Percentiles rank a stretch among this genome's conserved stretches.
Conservation (phyloP, 108 stramenopile species). For the Cyclotella sp. region DNA sequence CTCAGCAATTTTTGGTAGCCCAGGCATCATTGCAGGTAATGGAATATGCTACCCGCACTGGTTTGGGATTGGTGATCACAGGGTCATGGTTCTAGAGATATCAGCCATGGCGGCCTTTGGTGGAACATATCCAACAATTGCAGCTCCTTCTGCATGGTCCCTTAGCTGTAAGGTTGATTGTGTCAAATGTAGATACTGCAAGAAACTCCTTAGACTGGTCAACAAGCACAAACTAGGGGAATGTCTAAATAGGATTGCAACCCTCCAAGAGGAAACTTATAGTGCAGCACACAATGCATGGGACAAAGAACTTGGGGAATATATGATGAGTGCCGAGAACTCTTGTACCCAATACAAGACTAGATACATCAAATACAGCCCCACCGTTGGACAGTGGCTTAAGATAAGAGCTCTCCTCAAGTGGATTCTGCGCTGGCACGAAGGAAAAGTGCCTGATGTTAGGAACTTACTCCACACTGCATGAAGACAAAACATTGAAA, state of each 20-base stretch:
- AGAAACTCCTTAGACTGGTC: too few relatives aligned
- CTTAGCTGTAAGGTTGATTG: not conserved
- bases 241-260: too few relatives aligned
- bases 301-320: too few relatives aligned
- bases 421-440: not conserved
- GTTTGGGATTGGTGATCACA: not conserved
- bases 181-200: too few relatives aligned
- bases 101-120: not conserved
- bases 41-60: not conserved
- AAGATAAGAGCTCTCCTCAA: too few relatives aligned
- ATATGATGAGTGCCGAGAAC: too few relatives aligned
- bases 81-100: not conserved
- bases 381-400: too few relatives aligned
- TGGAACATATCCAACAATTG: not conserved
- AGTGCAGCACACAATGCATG: too few relatives aligned
- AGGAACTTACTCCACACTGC: not conserved
- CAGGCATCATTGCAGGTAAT: not conserved
- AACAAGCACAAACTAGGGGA: too few relatives aligned
- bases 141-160: not conserved
- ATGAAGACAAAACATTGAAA: not conserved
- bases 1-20: not conserved
- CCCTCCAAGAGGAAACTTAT: too few relatives aligned
- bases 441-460: conserved; percentile 18
- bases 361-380: too few relatives aligned
- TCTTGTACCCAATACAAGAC: too few relatives aligned